Evolutionary conservation across 805 yeast genomes (phyloP).

Genomic region (Ogataea methylovora): DNA sequence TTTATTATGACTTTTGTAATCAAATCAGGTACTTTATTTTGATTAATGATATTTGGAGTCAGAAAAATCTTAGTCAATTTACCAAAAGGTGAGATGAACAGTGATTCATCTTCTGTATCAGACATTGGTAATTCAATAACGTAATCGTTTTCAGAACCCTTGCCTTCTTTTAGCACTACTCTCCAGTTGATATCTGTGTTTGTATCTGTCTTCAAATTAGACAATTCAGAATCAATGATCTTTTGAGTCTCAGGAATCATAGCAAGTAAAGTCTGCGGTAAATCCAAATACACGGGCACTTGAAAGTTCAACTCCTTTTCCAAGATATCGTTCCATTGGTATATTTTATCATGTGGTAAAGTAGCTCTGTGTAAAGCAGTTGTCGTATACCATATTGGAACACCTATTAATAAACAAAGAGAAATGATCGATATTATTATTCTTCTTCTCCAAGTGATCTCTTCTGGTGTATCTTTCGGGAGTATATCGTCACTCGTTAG

Average conservation of each 20-base stretch:
- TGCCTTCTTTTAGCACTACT: conserved; percentile 19
- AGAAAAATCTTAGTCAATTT: conserved; percentile 25
- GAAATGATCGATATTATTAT: conserved; percentile 19
- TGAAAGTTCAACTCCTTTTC: conserved; percentile 18
- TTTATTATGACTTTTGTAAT: conserved; percentile 30
- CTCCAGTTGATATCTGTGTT: conserved; percentile 22
- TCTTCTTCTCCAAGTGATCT: conserved; percentile 8
- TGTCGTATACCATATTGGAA: conserved; percentile 54
- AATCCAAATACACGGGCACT: conserved; percentile 37
- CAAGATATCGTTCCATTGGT: conserved; percentile 21
- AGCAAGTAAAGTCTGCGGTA: conserved; percentile 23
- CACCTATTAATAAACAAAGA: conserved; percentile 33
- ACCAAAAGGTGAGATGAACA: conserved; percentile 30
- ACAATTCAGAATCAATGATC: conserved; percentile 22
- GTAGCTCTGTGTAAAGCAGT: conserved; percentile 58
- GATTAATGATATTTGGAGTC: conserved; percentile 17
- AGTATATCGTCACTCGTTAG: background rate
- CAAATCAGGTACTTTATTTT: conserved; percentile 27
- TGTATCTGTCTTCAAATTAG: conserved; percentile 3
- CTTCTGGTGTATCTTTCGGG: conserved; percentile 2
- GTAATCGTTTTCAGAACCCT: conserved; percentile 25
- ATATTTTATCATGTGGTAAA: conserved; percentile 41
- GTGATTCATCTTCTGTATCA: conserved; percentile 16
- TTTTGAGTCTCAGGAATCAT: conserved; percentile 29
- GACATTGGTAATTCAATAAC: conserved; percentile 26